Base-by-base conservation (phyloP, 2,329 filamentous ascomycete genomes). In the Microcyclosporella mali region DNA sequence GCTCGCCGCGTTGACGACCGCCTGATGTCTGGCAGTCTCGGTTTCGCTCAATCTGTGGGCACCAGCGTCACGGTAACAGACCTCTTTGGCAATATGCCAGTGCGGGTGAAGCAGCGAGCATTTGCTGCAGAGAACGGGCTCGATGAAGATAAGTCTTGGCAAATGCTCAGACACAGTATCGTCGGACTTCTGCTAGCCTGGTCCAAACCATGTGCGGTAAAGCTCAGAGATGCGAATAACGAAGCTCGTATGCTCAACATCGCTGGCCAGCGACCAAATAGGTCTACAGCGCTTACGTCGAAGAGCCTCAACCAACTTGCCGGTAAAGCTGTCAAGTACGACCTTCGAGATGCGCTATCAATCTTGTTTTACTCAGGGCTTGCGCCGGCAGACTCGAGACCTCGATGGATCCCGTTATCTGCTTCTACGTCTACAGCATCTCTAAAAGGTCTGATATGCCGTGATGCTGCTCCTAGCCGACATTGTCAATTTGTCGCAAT, bases 61-160 rank as follows among this genome's bases (percentile, higher is more conserved):
- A 95, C 89, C 0, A 77, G 79, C 19, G 80, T 90, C 2, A 75
- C 74, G 0, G 83, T 94, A 4, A 78, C 82, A 43, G 82, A 95
- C 61, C 70, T 95, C 1, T 97, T 95, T 65, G 88, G 89, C 0
- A 84, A 82, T 45, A 86, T 95, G 78, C 88, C 90, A 0, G 90
- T 95, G 10, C 81, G 90, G 11, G 82, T 94, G 18, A 94, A 92
- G 60, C 85, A 88, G 55, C 77, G 88, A 49, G 77, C 77, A 0
- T 53, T 79, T 2, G 66, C 50, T 62, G 72, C 30, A 69, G 78
- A 56, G 72, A 70, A 52, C 52, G 71, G 45, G 9, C 59, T 70
- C 17, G 69, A 81, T 36, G 64, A 75, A 3, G 72, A 75, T 15
- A 83, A 74, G 50, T 74, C 84, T 40, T 90, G 85, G 79, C 75